These are phyloP conservation scores for Simplicillium aogashimaense DNA, from an alignment of 2,329 filamentous ascomycete species.

Conservation along the genomic window DNA sequence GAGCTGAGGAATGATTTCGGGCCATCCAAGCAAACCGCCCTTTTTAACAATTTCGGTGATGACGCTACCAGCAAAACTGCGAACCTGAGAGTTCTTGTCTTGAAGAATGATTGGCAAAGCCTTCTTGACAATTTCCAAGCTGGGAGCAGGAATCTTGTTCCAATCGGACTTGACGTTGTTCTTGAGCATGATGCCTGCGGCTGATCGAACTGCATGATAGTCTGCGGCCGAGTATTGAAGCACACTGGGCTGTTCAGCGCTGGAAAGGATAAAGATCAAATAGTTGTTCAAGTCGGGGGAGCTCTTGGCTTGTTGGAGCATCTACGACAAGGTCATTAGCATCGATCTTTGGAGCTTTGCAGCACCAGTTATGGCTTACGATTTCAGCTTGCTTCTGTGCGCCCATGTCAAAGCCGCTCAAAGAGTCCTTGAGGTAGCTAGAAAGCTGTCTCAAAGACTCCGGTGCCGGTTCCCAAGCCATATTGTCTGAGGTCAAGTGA, in stretches of 20 bases:
- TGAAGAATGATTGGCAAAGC: slow-evolving; percentile 70
- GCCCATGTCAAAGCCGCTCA: slow-evolving; percentile 70
- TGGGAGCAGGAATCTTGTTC: slow-evolving; percentile 64
- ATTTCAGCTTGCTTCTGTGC: slow-evolving; percentile 84
- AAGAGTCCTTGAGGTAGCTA: slow-evolving; percentile 80
- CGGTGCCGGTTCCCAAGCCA: slow-evolving; percentile 88
- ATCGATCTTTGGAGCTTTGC: slow-evolving; percentile 5
- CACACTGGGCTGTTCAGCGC: slow-evolving; percentile 48
- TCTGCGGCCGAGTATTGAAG: slow-evolving; percentile 49
- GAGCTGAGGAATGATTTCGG: slow-evolving; percentile 77
- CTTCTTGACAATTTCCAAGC: slow-evolving; percentile 68
- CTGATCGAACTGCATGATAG: slow-evolving; percentile 70
- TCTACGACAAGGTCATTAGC: slow-evolving; percentile 40
- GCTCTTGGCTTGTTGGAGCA: slow-evolving; percentile 80
- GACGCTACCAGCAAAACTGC: slow-evolving; percentile 83
- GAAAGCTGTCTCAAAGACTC: slow-evolving; percentile 85
- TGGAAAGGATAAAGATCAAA: slow-evolving; percentile 82
- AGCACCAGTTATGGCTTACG: slow-evolving; percentile 40
- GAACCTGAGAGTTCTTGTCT: slow-evolving; percentile 72
- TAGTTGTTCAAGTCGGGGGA: slow-evolving; percentile 97
- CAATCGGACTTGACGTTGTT: slow-evolving; percentile 76
- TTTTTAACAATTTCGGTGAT: slow-evolving; percentile 84
- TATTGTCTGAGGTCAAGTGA: slow-evolving; percentile 28
- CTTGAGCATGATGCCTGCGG: slow-evolving; percentile 90
- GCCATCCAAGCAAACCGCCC: slow-evolving; percentile 83